These are phyloP conservation scores for Agroathelia rolfsii DNA, from an alignment of 1,284 basidiomycete genomes.

Conservation along the genomic window DNA sequence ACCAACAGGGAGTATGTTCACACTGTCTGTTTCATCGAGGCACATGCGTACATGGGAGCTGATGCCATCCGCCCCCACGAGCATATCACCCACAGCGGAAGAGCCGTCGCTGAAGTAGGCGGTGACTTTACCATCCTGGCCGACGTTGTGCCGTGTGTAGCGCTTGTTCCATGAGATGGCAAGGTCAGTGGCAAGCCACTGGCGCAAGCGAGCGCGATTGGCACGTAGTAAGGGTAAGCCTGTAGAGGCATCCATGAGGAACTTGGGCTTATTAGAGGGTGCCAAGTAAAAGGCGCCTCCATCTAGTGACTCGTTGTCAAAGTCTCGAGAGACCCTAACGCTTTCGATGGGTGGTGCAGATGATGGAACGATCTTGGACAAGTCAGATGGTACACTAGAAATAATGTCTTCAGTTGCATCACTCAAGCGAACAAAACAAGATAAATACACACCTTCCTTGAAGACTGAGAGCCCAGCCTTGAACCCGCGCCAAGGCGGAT, in stretches of 20 bases:
- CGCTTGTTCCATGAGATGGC: background rate
- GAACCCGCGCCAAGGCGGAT: background rate
- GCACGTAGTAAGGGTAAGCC: background rate
- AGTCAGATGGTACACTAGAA: no score
- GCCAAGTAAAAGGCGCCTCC: no score
- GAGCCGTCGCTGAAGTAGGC: background rate
- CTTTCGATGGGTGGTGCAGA: no score
- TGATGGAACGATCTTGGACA: no score
- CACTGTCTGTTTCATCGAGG: no score
- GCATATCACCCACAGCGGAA: background rate
- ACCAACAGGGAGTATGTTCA: no score
- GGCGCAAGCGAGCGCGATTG: background rate
- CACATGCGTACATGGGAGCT: no score
- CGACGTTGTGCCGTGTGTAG: background rate
- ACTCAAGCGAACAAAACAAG: no score
- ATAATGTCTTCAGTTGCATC: no score
- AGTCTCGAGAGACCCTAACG: no score
- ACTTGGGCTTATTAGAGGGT: background rate
- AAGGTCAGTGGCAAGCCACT: background rate
- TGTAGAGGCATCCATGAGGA: background rate
- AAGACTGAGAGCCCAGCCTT: background rate
- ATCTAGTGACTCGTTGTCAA: no score
- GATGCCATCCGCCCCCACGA: slow-evolving; percentile 1
- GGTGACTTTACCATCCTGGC: background rate
- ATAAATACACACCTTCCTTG: background rate